Evolutionary conservation across 257 asterid species (phyloP).

Genomic region (Gardenia jasminoides): DNA sequence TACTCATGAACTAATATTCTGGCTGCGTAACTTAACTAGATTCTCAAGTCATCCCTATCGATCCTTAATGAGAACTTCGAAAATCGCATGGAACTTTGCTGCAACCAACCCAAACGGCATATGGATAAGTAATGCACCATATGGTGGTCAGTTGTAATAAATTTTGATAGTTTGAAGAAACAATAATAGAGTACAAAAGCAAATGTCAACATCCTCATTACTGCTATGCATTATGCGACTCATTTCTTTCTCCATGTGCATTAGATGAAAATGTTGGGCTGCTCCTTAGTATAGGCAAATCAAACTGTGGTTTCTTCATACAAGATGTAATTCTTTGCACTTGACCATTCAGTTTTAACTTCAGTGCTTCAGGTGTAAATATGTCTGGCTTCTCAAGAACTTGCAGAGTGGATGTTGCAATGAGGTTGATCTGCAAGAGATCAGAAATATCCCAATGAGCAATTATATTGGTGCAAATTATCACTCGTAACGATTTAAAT

Average conservation of each 20-base stretch:
- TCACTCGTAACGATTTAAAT: background rate
- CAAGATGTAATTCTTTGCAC: conserved; percentile 38
- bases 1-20: too few relatives aligned
- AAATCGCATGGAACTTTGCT: too few relatives aligned
- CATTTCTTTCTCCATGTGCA: background rate
- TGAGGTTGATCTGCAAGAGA: conserved; percentile 20
- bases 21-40: too few relatives aligned
- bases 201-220: background rate
- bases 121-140: too few relatives aligned
- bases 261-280: background rate
- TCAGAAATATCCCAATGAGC: background rate
- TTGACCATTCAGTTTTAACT: conserved; percentile 34
- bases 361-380: conserved; percentile 45
- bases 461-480: background rate
- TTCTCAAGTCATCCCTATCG: too few relatives aligned
- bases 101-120: too few relatives aligned
- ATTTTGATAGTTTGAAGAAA: too few relatives aligned
- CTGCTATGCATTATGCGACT: background rate
- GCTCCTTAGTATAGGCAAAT: conserved; percentile 29
- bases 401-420: conserved; percentile 42
- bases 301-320: conserved; percentile 32
- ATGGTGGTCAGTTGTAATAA: too few relatives aligned
- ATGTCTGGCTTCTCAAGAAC: conserved; percentile 45
- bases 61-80: too few relatives aligned
- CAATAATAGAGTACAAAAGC: too few relatives aligned